A percentile compares a stretch with the other conserved stretches of the same genome.
Conservation (phyloP, 192 early-diverging fungal genomes). For the Thamnidium elegans region DNA sequence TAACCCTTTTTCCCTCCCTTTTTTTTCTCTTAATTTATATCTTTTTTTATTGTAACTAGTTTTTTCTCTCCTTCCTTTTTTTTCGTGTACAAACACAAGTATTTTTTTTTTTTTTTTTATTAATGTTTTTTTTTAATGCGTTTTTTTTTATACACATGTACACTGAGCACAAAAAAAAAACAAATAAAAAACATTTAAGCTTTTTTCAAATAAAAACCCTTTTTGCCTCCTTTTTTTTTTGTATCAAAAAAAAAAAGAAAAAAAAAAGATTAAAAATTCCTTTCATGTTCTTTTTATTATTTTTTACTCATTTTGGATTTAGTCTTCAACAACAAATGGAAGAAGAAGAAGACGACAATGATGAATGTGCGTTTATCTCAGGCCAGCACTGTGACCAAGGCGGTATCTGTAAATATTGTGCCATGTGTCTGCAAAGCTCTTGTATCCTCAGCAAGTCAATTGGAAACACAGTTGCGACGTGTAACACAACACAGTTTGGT, state of each 20-base stretch:
- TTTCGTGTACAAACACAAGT: background rate
- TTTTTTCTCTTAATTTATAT: too few species aligned
- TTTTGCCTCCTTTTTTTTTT: conserved; percentile 10
- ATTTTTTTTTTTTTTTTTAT: conserved; percentile 12
- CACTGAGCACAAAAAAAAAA: background rate
- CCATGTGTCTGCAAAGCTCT: conserved; percentile 26
- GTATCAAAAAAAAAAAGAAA: conserved; percentile 9
- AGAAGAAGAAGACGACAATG: conserved; percentile 1
- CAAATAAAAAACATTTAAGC: too few species aligned
- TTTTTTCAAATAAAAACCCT: background rate
- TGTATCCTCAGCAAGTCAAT: conserved; percentile 24
- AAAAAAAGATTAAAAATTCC: conserved; percentile 4
- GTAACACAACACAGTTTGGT: conserved; percentile 19
- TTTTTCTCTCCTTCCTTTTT: too few species aligned
- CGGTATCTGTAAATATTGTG: conserved; percentile 27
- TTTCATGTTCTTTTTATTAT: too few species aligned
- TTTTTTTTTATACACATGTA: background rate
- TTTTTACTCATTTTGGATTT: too few species aligned
- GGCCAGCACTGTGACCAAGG: conserved; percentile 17
- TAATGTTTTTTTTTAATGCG: background rate
- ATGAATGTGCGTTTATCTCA: conserved; percentile 20
- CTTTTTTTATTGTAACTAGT: too few species aligned
- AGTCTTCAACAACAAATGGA: too few species aligned
- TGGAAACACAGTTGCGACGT: background rate
- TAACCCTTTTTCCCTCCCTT: too few species aligned